Base-by-base conservation (phyloP, 2,329 filamentous ascomycete genomes). In the Apiospora rasikravindrae region DNA sequence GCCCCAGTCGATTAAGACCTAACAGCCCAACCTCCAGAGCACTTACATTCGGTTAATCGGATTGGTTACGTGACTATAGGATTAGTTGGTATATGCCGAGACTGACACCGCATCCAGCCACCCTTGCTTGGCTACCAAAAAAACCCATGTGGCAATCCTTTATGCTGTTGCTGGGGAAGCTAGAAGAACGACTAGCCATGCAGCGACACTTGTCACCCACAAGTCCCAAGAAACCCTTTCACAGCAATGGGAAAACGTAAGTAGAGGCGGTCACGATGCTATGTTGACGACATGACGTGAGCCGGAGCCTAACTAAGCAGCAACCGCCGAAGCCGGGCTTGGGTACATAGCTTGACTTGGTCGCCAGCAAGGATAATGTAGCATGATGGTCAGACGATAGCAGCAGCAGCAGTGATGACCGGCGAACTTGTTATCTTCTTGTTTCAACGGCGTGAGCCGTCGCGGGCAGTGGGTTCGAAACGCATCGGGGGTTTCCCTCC, bases 151-250 rank as follows among this genome's bases (percentile, higher is more conserved):
- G 57, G 57, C 57, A 40, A 40, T 64, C 29, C 57, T 11, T 64
- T 7, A 14, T 64, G 57, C 33, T 64, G 57, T 64, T 64, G 57
- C 57, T 40, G 53, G 29, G 29, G 53, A 22, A 61, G 53, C 53
- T 61, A 61, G 53, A 61, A 61, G 53, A 57, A 26, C 19, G 29
- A 61, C 53, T 61, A 61, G 53, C 57, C 57, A 64, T 64, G 57
- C 57, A 64, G 29, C 57, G 57, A 64, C 57, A 64, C 57, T 64
- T 64, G 57, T 40, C 57, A 40, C 10, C 33, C 57, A 40, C 57
- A 64, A 40, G n/a, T 13, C 29, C 57, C 57, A 64, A 64, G 33
- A n/a, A 64, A 2, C 19, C 57, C 57, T 29, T 8, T 14, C 19
- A 11, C 24, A 64, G 57, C 57, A 40, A 64, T 19, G 19, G 26